Percentiles rank a stretch among this genome's conserved stretches.
Evolutionary conservation across 2,329 filamentous ascomycete species (phyloP).

Genomic region (Hirsutella thompsonii): DNA sequence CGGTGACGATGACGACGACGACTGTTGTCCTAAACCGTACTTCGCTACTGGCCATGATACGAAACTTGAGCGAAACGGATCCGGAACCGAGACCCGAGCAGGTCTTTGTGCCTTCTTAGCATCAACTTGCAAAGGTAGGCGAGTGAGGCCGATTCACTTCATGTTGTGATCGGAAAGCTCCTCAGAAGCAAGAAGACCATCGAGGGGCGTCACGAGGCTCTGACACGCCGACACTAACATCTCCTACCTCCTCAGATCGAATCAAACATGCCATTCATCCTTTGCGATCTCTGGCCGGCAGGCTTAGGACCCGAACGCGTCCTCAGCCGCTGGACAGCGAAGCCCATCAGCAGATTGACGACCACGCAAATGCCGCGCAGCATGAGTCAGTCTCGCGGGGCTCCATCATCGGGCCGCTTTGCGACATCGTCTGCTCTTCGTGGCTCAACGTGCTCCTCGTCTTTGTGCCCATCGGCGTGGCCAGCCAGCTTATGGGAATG

Average conservation of each 20-base stretch:
- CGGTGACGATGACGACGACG: conserved; percentile 1
- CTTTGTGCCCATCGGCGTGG: conserved; percentile 59
- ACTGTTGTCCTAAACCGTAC: background rate
- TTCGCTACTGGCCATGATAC: background rate
- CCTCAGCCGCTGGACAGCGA: background rate
- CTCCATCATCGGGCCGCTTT: conserved; percentile 5
- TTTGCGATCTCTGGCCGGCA: background rate
- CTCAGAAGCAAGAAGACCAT: too few species aligned
- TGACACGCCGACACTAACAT: background rate
- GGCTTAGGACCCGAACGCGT: background rate
- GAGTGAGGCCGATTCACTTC: background rate
- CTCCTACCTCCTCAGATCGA: background rate
- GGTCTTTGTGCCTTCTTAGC: background rate
- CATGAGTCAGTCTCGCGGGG: background rate
- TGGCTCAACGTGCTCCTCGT: conserved; percentile 54
- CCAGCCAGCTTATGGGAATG: conserved; percentile 27
- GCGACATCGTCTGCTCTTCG: conserved; percentile 17
- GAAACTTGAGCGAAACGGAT: background rate
- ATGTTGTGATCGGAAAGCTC: too few species aligned
- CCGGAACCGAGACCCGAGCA: too few species aligned
- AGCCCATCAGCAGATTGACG: background rate
- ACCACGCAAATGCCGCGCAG: background rate
- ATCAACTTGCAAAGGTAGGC: background rate
- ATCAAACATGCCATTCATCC: background rate
- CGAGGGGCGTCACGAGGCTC: too few species aligned